A percentile compares a stretch with the other conserved stretches of the same genome.
Conservation (phyloP, 345 rosid genomes). For the Gossypium rotundifolium region DNA sequence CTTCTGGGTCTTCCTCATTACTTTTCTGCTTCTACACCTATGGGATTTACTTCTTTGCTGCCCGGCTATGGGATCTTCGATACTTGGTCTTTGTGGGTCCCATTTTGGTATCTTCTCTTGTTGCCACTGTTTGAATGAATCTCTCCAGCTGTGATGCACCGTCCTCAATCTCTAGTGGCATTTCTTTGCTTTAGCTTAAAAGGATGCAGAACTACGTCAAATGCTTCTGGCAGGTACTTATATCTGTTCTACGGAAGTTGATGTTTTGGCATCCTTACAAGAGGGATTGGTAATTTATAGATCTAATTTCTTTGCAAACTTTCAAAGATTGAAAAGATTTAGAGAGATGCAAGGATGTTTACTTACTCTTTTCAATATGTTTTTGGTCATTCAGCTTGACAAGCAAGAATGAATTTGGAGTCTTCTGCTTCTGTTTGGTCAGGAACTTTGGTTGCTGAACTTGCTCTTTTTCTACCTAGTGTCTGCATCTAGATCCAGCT, state of each 20-base stretch:
- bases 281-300: slow-evolving; percentile 2
- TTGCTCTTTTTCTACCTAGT: background rate
- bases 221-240: slow-evolving; percentile 57
- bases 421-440: background rate
- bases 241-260: slow-evolving; percentile 44
- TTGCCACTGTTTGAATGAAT: slow-evolving; percentile 50
- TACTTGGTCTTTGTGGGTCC: slow-evolving; percentile 58
- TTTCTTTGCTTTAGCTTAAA: slow-evolving; percentile 43
- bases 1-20: slow-evolving; percentile 83
- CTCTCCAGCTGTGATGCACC: slow-evolving; percentile 42
- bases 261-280: slow-evolving; percentile 20
- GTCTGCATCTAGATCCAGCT: background rate
- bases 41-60: slow-evolving; percentile 50
- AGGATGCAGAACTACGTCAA: slow-evolving; percentile 54
- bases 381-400: slow-evolving; percentile 8
- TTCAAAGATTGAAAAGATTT: background rate
- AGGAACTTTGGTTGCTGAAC: slow-evolving; percentile 5
- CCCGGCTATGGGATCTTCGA: slow-evolving; percentile 66
- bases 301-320: slow-evolving; percentile 3
- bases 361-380: background rate
- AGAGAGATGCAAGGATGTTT: background rate
- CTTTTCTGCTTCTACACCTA: slow-evolving; percentile 77
- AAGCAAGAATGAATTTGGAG: slow-evolving; percentile 1
- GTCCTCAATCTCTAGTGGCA: slow-evolving; percentile 40
- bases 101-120: slow-evolving; percentile 39